Evolutionary conservation across 2,329 filamentous ascomycete genomes (phyloP), one percentile per base, ranked within the genome.

Genomic region (Cladosporium cucumerinum): DNA sequence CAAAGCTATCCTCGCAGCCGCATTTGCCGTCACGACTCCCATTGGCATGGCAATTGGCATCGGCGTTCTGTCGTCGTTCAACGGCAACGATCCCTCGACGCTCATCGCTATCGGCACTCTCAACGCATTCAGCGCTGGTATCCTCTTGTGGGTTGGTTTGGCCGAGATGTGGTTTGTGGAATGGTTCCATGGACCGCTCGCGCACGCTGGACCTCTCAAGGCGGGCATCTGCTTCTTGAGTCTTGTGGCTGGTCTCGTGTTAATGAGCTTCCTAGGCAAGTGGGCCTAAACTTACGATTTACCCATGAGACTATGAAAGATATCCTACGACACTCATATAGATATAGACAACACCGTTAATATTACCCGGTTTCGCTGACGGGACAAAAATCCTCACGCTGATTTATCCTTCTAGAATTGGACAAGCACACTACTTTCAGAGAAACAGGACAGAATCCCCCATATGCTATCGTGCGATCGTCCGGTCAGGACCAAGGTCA

Each of bases 1-100:
- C 1, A 89, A 92, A 73, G 76, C 87, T 2, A 67, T 86, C 14
- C 86, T 93, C 78, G 89, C 84, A 0, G 69, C 76, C 1, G 81
- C 83, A 0, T 93, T 92, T 70, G 85, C 89, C 0, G 78, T 92
- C 28, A 86, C 91, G 63, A 93, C 90, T 0, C 90, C 90, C 0
- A 79, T 92, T 32, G 91, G 90, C 12, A 93, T 93, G 90, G 89
- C 87, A 0, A 92, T 94, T 66, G 90, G 91, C 0, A 87, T 92
- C 36, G 89, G 89, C 2, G 89, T 90, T 3, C 77, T 93, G 30
- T 78, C 87, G 43, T 75, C 81, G 10, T 93, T 92, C 78, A 93
- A 93, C 70, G 90, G 89, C 4, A 92, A 90, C 70, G 85, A 91
- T 69, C 84, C 82, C 3, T 81, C 82, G 1, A 93, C 90, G 0